Evolutionary conservation across 345 rosid species (phyloP).

Genomic region (Viola odorata): DNA sequence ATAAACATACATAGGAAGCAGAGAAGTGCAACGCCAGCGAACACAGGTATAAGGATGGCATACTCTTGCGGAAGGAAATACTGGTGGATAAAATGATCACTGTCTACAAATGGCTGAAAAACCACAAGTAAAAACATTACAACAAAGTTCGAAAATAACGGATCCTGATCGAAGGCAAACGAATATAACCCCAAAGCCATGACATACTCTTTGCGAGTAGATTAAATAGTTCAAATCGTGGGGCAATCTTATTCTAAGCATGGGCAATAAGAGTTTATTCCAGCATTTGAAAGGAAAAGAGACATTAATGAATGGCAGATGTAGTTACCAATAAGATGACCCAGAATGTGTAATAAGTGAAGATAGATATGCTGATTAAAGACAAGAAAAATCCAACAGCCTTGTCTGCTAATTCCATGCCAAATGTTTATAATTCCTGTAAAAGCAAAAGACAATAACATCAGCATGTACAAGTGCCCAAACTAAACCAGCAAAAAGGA

Average conservation of each 20-base stretch:
- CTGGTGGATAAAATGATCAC: slow-evolving; percentile 76
- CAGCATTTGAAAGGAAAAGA: no score
- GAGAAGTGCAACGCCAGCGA: slow-evolving; percentile 61
- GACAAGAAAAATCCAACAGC: slow-evolving; percentile 75
- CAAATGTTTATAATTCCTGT: slow-evolving; percentile 1
- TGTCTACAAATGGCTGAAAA: slow-evolving; percentile 88
- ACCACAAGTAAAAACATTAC: slow-evolving; percentile 2
- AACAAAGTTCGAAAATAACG: background rate
- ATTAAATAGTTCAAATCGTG: no score
- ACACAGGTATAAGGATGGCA: slow-evolving; percentile 72
- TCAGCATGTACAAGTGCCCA: no score
- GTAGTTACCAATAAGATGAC: slow-evolving; percentile 75
- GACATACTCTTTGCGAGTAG: no score
- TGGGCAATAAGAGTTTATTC: no score
- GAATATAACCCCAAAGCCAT: no score
- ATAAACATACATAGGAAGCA: slow-evolving; percentile 60
- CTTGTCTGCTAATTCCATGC: slow-evolving; percentile 83
- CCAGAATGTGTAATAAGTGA: slow-evolving; percentile 95
- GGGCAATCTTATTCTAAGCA: no score
- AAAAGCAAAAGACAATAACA: background rate
- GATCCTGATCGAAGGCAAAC: background rate
- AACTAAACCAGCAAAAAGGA: no score
- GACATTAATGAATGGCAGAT: background rate
- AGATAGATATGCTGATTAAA: slow-evolving; percentile 62
- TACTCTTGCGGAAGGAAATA: slow-evolving; percentile 84